Percentiles rank a stretch among this genome's conserved stretches.
These are phyloP conservation scores for Achaetomium macrosporum DNA, from an alignment of 2,329 filamentous ascomycete genomes.

Conservation along the genomic window DNA sequence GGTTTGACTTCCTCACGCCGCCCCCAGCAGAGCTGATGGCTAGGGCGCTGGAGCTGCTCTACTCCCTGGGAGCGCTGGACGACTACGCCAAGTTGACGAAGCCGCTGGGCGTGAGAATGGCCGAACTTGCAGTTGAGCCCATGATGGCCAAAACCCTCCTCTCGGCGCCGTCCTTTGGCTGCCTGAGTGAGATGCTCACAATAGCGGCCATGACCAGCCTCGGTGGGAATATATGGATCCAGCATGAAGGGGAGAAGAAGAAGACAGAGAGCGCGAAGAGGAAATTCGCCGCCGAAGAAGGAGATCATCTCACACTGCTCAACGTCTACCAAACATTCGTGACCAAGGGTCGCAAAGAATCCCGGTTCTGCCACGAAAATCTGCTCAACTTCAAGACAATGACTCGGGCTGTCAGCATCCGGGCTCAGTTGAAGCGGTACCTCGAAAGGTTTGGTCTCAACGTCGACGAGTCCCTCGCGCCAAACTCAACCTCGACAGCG, in stretches of 20 bases:
- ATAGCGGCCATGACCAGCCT: conserved; percentile 93
- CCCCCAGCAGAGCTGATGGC: conserved; percentile 81
- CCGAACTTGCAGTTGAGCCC: conserved; percentile 85
- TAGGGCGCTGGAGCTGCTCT: conserved; percentile 82
- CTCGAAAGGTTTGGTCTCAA: conserved; percentile 77
- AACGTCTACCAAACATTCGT: conserved; percentile 92
- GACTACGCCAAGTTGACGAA: conserved; percentile 84
- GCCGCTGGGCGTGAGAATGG: conserved; percentile 85
- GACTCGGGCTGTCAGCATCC: conserved; percentile 74
- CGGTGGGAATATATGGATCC: conserved; percentile 76
- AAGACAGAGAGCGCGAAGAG: conserved; percentile 66
- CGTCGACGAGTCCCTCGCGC: conserved; percentile 56
- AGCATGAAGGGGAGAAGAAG: conserved; percentile 71
- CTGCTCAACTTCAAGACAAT: conserved; percentile 82
- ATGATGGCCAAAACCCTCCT: conserved; percentile 93
- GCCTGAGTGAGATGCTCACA: conserved; percentile 77
- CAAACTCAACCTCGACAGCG: conserved; percentile 28
- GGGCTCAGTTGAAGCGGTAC: conserved; percentile 79
- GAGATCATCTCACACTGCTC: conserved; percentile 85
- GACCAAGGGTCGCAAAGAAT: conserved; percentile 73
- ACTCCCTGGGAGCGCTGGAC: conserved; percentile 79
- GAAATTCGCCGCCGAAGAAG: conserved; percentile 86
- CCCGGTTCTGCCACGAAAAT: conserved; percentile 82
- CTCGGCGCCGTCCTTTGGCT: conserved; percentile 66
- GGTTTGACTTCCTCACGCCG: conserved; percentile 82